phyloP scores from a whole-genome alignment of 1,284 basidiomycete species.

The Apiotrichum mycotoxinovorans region DNA sequence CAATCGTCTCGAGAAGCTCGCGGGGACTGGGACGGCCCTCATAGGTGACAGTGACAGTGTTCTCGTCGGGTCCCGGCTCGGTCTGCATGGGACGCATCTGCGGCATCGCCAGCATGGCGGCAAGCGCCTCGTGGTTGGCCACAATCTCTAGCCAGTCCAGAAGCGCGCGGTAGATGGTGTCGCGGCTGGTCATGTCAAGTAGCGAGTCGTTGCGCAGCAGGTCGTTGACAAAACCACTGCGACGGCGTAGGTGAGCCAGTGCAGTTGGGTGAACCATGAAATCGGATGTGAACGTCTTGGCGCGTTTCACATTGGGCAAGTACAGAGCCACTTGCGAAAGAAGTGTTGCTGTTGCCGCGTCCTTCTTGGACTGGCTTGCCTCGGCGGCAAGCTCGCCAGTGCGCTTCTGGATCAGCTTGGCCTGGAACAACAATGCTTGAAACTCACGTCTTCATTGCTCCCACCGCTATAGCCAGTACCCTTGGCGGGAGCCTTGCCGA shows the following conservation, averaged over 20 bases:
- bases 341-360: constrained; percentile 64
- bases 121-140: constrained; percentile 81
- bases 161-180: constrained; percentile 77
- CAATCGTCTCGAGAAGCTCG: constrained; percentile 80
- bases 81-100: constrained; percentile 63
- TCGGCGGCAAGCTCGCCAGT: constrained; percentile 72
- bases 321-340: constrained; percentile 68
- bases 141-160: constrained; percentile 90
- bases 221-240: constrained; percentile 79
- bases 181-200: constrained; percentile 84
- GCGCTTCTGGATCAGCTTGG: constrained; percentile 53
- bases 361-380: constrained; percentile 65
- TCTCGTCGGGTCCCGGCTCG: constrained; percentile 10
- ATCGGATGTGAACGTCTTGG: constrained; percentile 72
- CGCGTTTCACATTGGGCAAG: constrained; percentile 70
- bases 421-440: neutral
- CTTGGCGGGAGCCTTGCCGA: constrained; percentile 56
- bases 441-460: constrained; percentile 70
- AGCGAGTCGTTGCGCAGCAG: constrained; percentile 84
- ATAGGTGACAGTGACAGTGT: constrained; percentile 59
- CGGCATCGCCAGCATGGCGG: constrained; percentile 93
- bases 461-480: constrained; percentile 81
- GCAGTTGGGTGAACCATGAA: constrained; percentile 83
- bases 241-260: constrained; percentile 77
- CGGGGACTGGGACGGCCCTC: constrained; percentile 83